Evolutionary conservation across 2,329 filamentous ascomycete genomes (phyloP).

Genomic region (Didymella keratinophila): DNA sequence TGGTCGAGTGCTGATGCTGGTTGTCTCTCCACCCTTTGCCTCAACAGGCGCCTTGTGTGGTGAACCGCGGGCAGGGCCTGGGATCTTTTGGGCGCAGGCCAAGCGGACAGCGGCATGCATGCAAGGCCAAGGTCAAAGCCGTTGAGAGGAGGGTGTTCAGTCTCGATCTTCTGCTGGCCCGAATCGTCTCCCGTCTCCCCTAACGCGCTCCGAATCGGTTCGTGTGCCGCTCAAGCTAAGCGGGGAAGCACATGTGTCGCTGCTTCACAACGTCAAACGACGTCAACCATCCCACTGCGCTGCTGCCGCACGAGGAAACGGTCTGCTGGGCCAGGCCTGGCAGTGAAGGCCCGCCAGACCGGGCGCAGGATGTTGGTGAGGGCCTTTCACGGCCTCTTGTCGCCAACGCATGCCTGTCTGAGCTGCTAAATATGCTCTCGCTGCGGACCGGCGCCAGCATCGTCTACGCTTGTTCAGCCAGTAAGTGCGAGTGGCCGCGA

Average conservation of each 20-base stretch:
- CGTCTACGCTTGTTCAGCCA: slow-evolving; percentile 25
- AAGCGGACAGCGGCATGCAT: slow-evolving; percentile 41
- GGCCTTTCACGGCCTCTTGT: slow-evolving; percentile 1
- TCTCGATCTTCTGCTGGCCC: slow-evolving; percentile 16
- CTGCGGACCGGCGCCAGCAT: slow-evolving; percentile 24
- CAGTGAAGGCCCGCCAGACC: slow-evolving; percentile 11
- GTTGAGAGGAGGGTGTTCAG: slow-evolving; percentile 14
- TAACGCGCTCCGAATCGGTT: slow-evolving; percentile 36
- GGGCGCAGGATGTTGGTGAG: slow-evolving; percentile 3
- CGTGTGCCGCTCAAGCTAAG: slow-evolving; percentile 35
- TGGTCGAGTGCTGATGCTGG: slow-evolving; percentile 4
- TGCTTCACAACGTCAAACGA: slow-evolving; percentile 14
- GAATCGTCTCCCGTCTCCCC: slow-evolving; percentile 18
- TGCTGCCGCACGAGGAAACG: slow-evolving; percentile 1
- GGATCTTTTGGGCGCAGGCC: slow-evolving; percentile 37
- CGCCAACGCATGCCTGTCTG: slow-evolving; percentile 5
- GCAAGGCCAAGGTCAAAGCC: slow-evolving; percentile 31
- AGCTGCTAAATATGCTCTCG: slow-evolving; percentile 17
- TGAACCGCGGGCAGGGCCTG: slow-evolving; percentile 33
- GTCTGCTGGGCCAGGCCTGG: slow-evolving; percentile 6
- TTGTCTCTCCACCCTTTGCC: slow-evolving; percentile 4
- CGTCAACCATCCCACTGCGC: neutral
- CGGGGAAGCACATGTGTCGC: slow-evolving; percentile 23
- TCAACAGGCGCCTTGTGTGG: slow-evolving; percentile 36
- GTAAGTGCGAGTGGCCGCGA: slow-evolving; percentile 24